phyloP scores from a whole-genome alignment of 805 yeast species.

The Candida mattraensis region DNA sequence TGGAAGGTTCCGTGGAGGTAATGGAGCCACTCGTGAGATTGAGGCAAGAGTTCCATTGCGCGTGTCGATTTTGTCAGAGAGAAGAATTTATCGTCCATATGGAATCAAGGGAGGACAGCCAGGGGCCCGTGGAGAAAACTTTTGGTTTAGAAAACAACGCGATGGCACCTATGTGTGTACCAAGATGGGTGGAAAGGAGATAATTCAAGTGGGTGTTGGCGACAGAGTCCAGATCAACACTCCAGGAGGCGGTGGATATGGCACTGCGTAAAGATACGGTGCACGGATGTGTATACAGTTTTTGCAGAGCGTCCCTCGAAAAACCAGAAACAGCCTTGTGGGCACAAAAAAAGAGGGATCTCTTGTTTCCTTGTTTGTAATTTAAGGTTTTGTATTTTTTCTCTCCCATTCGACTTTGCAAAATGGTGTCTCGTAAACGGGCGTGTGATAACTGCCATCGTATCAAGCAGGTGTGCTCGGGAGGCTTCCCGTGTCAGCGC shows the following conservation, averaged over 20 bases:
- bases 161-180: constrained; percentile 23
- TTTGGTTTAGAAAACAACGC: constrained; percentile 24
- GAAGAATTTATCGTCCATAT: constrained; percentile 46
- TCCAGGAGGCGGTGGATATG: constrained; percentile 41
- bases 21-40: constrained; percentile 48
- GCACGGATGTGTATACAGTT: no score
- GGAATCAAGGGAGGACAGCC: constrained; percentile 45
- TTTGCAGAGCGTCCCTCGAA: no score
- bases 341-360: no score
- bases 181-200: constrained; percentile 31
- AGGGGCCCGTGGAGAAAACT: constrained; percentile 40
- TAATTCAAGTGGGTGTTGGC: constrained; percentile 28
- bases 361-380: no score
- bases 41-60: constrained; percentile 36
- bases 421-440: constrained; percentile 11
- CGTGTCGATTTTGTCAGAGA: constrained; percentile 43
- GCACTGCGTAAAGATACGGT: no score
- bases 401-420: constrained; percentile 3
- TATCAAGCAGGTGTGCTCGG: constrained; percentile 8
- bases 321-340: no score
- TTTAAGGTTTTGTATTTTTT: constrained; percentile 3
- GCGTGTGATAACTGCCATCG: constrained; percentile 10
- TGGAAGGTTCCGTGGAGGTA: constrained; percentile 48
- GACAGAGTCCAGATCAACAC: constrained; percentile 34
- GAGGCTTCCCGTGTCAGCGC: constrained; percentile 5